Percentiles rank a stretch among this genome's conserved stretches.
These are phyloP conservation scores for Neocallimastix lanati DNA, from an alignment of 192 early-diverging fungal species.

Conservation along the genomic window DNA sequence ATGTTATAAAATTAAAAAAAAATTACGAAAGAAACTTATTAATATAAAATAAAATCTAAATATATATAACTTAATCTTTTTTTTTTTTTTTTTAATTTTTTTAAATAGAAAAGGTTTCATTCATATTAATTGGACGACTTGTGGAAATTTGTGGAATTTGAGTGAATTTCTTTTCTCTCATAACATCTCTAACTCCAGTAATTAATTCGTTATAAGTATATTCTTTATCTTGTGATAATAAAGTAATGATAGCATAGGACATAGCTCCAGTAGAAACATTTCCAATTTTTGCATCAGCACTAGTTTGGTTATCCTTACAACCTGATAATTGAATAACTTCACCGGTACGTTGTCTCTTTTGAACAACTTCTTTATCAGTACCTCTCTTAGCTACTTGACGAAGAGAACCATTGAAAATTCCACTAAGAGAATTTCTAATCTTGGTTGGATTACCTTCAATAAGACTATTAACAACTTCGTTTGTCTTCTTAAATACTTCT, in stretches of 20 bases:
- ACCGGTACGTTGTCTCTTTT: background rate
- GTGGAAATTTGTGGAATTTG: background rate
- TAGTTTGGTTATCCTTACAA: background rate
- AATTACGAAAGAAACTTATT: too few species aligned
- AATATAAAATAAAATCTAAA: too few species aligned
- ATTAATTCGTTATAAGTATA: background rate
- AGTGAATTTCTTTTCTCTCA: background rate
- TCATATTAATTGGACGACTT: background rate
- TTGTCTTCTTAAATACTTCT: background rate
- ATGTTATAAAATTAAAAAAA: too few species aligned
- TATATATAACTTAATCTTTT: too few species aligned
- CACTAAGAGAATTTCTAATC: background rate
- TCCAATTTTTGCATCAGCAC: background rate
- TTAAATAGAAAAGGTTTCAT: background rate
- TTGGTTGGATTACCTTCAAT: background rate
- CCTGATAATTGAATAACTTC: background rate
- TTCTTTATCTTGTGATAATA: background rate
- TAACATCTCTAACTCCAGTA: background rate
- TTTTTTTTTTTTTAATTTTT: too few species aligned
- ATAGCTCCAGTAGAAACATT: background rate
- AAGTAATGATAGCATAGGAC: background rate
- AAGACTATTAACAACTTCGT: background rate
- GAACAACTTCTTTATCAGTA: background rate
- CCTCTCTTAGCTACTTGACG: background rate
- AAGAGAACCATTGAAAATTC: background rate